These are phyloP conservation scores for Tuber umbilicatum DNA, from an alignment of 495 filamentous ascomycete genomes.

Conservation along the genomic window DNA sequence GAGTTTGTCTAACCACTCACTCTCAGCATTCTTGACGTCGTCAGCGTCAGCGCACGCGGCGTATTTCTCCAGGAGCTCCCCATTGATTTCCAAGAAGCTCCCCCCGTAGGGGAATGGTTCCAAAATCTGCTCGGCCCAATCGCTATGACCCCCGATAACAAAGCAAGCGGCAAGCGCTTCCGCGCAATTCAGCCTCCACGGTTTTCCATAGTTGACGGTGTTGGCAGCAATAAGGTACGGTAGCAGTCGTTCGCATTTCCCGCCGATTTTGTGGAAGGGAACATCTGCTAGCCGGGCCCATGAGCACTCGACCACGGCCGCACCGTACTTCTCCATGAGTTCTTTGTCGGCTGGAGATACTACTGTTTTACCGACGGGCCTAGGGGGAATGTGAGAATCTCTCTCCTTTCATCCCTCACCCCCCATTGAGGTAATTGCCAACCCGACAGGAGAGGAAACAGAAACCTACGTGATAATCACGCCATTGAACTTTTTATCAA, in stretches of 20 bases:
- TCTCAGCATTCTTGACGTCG: constrained; percentile 78
- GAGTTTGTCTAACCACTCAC: constrained; percentile 79
- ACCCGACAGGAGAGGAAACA: constrained; percentile 20
- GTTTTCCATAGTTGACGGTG: constrained; percentile 92
- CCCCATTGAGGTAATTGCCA: neutral
- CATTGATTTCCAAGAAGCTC: constrained; percentile 83
- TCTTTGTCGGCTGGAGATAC: constrained; percentile 74
- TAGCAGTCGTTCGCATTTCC: constrained; percentile 86
- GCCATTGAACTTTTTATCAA: constrained; percentile 83
- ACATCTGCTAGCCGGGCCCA: constrained; percentile 91
- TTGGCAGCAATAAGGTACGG: constrained; percentile 96
- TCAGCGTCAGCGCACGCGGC: constrained; percentile 75
- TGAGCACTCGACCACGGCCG: constrained; percentile 93
- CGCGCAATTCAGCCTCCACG: constrained; percentile 88
- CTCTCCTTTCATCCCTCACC: neutral
- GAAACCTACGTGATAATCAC: constrained; percentile 69
- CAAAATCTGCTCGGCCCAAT: constrained; percentile 80
- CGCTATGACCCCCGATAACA: constrained; percentile 79
- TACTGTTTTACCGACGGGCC: constrained; percentile 79
- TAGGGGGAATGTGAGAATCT: constrained; percentile 39
- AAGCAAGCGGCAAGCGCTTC: constrained; percentile 91
- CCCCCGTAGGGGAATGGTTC: constrained; percentile 80
- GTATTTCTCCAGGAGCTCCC: constrained; percentile 72
- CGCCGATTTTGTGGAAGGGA: constrained; percentile 82
- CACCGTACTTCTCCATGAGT: constrained; percentile 77